These are phyloP conservation scores for Hibiscus trionum DNA, from an alignment of 345 rosid species.

Conservation along the genomic window DNA sequence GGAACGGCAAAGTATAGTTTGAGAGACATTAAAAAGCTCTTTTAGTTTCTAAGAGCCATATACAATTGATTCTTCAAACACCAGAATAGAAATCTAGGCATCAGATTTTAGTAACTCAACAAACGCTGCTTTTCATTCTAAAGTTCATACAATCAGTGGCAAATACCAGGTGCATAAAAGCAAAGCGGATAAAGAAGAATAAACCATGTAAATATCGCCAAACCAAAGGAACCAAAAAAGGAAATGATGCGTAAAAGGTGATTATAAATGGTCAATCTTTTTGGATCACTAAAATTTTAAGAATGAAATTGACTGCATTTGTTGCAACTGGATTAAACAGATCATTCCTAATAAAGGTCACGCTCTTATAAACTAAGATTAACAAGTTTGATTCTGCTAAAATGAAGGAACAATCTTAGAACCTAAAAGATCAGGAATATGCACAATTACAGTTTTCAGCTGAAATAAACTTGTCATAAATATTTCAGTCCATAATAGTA, in stretches of 20 bases:
- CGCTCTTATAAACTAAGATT: background rate
- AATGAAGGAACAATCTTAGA: background rate
- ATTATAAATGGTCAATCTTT: background rate
- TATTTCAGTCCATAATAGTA: background rate
- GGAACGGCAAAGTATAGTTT: slow-evolving; percentile 12
- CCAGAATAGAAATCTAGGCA: background rate
- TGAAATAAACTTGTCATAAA: background rate
- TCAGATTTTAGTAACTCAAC: background rate
- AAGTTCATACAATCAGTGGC: background rate
- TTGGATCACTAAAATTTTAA: background rate
- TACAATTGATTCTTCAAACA: slow-evolving; percentile 8
- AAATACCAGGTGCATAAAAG: background rate
- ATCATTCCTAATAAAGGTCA: background rate
- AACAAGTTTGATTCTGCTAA: background rate
- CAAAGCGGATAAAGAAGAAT: background rate
- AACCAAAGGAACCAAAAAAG: background rate
- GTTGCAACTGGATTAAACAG: background rate
- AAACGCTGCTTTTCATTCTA: background rate
- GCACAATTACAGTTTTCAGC: background rate
- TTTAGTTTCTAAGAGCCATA: background rate
- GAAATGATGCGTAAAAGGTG: background rate
- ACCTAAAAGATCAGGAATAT: background rate
- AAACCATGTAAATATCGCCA: background rate
- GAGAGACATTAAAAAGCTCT: background rate
- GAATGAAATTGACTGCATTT: background rate